phyloP scores from a whole-genome alignment of 495 filamentous ascomycete genomes.

The Penicillium pulvis region DNA sequence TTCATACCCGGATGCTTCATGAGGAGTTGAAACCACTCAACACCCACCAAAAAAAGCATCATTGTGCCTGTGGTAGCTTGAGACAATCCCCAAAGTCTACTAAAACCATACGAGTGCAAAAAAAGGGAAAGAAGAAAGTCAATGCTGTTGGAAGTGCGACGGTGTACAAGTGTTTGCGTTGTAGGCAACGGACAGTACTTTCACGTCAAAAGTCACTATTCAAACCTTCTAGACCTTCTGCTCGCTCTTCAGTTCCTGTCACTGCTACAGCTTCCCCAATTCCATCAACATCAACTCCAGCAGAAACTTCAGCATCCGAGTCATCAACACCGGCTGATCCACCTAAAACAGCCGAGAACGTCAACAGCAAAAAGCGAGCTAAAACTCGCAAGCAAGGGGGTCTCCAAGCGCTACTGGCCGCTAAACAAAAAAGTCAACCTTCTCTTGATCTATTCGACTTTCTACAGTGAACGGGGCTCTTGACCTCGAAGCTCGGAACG shows the following conservation, averaged over 20 bases:
- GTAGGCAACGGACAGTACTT: constrained; percentile 36
- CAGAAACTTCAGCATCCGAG: constrained; percentile 6
- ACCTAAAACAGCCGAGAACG: constrained; percentile 42
- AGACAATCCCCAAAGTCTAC: constrained; percentile 44
- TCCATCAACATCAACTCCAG: constrained; percentile 6
- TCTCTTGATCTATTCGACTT: constrained; percentile 61
- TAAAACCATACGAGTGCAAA: constrained; percentile 31
- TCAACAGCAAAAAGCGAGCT: constrained; percentile 60
- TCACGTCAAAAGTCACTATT: constrained; percentile 3
- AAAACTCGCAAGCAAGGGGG: constrained; percentile 60
- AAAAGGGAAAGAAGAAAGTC: constrained; percentile 19
- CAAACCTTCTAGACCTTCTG: constrained; percentile 13
- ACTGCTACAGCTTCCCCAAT: constrained; percentile 7
- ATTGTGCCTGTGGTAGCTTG: constrained; percentile 55
- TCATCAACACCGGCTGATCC: constrained; percentile 6
- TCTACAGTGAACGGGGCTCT: constrained; percentile 39
- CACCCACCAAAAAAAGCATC: constrained; percentile 37
- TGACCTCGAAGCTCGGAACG: constrained; percentile 4
- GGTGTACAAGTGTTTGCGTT: constrained; percentile 44
- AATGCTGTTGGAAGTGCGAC: constrained; percentile 19
- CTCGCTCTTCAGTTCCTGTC: constrained; percentile 13
- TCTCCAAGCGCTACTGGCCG: constrained; percentile 58
- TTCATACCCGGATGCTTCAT: constrained; percentile 44
- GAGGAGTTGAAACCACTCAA: constrained; percentile 43
- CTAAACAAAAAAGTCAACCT: constrained; percentile 44